Evolutionary conservation across 768 basidiomycete species (phyloP), one percentile per base, ranked within the genome.

Genomic region (Collybia sordida): DNA sequence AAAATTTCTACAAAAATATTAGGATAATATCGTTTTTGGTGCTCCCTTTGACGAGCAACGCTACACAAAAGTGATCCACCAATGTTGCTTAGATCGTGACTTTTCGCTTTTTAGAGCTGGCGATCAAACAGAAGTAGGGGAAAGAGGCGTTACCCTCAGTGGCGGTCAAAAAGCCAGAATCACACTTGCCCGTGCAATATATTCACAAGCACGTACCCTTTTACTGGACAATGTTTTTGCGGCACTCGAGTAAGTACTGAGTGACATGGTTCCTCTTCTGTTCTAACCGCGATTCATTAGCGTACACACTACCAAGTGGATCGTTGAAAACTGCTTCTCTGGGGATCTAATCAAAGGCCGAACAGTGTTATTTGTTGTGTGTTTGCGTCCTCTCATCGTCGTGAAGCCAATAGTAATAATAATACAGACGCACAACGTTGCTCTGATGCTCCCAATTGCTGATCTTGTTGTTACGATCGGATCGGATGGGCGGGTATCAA

Each of bases 11-110:
- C 5, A 44, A 37, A 19, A 23, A 31, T 22, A 52, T 11, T 56
- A 80, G 66, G 86, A 91, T 37, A 96, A 95, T 59, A 88, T 96
- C 51, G 66, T 89, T 37, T 95, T 96, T 54, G 90, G 91, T 23
- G 68, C 81, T 11, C 77, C 83, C 0, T 90, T 83, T 52, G 86
- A 95, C 40, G 84, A 88, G 60, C 81, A 77, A 47, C 77, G 86
- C 5, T 95, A 95, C 62, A 83, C 83, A 73, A 80, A 83, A 61
- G 90, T 86, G 1, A 68, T 96, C 27, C 67, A 77, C 15, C 89
- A 91, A 61, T 84, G 90, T 18, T 87, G 81, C 46, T 70, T 94
- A 37, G 85, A 86, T 51, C 74, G 75, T 4, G 91, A 94, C 61
- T 66, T 93, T 4, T 76, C 82, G 31, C 66, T 89, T 47, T 80